phyloP scores from a whole-genome alignment of 176 grass and related monocot species.

The Oryza rufipogon region DNA sequence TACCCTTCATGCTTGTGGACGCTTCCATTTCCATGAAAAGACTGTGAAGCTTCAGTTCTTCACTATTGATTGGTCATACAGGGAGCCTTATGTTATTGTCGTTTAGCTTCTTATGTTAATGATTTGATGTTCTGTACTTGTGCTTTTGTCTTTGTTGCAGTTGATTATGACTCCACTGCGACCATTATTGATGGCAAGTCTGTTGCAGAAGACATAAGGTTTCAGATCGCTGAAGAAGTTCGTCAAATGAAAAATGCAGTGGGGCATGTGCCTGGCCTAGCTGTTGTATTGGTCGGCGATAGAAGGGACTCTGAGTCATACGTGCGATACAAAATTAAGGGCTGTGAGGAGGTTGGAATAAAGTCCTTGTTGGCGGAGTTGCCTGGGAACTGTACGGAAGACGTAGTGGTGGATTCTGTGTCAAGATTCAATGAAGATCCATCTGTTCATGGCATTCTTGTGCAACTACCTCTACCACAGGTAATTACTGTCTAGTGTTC shows the following conservation, averaged over 20 bases:
- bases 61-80: neutral
- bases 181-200: constrained; percentile 81
- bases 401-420: constrained; percentile 70
- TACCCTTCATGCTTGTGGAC: neutral
- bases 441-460: constrained; percentile 90
- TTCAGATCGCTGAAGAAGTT: constrained; percentile 67
- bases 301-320: constrained; percentile 90
- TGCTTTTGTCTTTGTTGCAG: constrained; percentile 40
- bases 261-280: constrained; percentile 71
- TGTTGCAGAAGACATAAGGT: constrained; percentile 83
- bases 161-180: constrained; percentile 29
- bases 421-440: constrained; percentile 78
- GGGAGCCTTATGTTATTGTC: neutral
- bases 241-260: constrained; percentile 56
- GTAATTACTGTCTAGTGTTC: constrained; percentile 50
- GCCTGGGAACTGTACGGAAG: constrained; percentile 66
- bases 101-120: constrained; percentile 13
- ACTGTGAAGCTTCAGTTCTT: neutral
- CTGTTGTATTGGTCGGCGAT: constrained; percentile 79
- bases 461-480: constrained; percentile 87
- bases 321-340: constrained; percentile 81
- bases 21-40: constrained; percentile 3
- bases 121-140: neutral
- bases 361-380: constrained; percentile 72
- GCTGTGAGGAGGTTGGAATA: constrained; percentile 87